Base-by-base conservation (phyloP, 2,329 filamentous ascomycete species). In the Penicillium sp. region DNA sequence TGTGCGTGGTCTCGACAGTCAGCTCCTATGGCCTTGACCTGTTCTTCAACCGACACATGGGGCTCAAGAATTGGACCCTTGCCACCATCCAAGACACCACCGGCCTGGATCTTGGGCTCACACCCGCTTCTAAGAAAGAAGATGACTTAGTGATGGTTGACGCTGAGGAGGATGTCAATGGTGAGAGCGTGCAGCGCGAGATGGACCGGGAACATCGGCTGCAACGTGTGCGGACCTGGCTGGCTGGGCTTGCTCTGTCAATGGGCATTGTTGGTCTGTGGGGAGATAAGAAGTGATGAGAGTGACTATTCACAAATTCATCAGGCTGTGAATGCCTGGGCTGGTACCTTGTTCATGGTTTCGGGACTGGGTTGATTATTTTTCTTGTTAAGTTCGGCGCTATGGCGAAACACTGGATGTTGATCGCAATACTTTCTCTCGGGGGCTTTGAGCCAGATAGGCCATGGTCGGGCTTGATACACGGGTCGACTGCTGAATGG, bases 1-100 rank as follows among this genome's bases (percentile, higher is more conserved):
- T 91, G 14, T 87, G 88, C 3, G 77, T 92, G 26, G 83, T 92
- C 56, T 72, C 79, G 1, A 77, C 80, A 14, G 60, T 78, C 27
- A 71, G 75, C 67, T 62, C 75, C 37, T 72, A 74, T 59, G 80
- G 80, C 60, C 84, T 90, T 80, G 88, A 92, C 72, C 83, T 85
- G 46, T 90, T 85, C 80, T 91, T 89, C 75, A 88, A 91, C 75
- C 84, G 89, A 10, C 77, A 89, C 25, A 80, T 83, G 44, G 81
- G 86, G 27, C 74, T 78, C 49, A 66, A 68, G 57, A 63, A 65
- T 35, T 75, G 74, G 74, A 33, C 60, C 16, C 57, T 69, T 53
- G 67, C 63, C 31, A 50, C 70, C 9, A 45, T 71, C 68, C 81
- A 82, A 74, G 86, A 84, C 29, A 67, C 61, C 19, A 70, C 67